phyloP scores from a whole-genome alignment of 1,284 basidiomycete genomes.

The Ustilago hordei region DNA sequence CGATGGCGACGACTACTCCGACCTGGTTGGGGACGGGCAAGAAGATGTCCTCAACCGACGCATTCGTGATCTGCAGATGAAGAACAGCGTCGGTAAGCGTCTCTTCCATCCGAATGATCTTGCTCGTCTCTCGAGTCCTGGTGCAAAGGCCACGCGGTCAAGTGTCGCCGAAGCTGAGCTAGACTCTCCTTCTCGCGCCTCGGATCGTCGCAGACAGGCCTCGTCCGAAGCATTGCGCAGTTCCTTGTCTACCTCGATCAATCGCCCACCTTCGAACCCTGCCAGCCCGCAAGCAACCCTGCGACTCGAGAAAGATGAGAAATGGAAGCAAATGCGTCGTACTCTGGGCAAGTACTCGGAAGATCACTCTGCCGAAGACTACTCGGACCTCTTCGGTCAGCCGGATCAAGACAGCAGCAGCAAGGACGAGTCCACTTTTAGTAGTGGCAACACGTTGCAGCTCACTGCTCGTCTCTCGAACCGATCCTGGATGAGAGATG shows the following conservation, averaged over 20 bases:
- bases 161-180: not conserved
- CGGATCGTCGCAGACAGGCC: conserved; percentile 32
- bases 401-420: conserved; percentile 21
- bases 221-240: conserved; percentile 42
- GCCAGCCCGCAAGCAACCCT: conserved; percentile 39
- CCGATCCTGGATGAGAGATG: conserved; percentile 58
- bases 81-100: conserved; percentile 53
- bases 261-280: conserved; percentile 31
- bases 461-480: conserved; percentile 59
- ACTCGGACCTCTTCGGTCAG: conserved; percentile 59
- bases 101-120: conserved; percentile 62
- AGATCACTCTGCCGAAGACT: conserved; percentile 54
- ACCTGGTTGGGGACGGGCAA: conserved; percentile 55
- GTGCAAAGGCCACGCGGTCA: conserved; percentile 2
- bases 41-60: conserved; percentile 49
- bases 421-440: conserved; percentile 31
- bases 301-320: conserved; percentile 45
- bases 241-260: conserved; percentile 25
- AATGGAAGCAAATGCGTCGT: conserved; percentile 55
- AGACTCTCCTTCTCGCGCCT: conserved; percentile 18
- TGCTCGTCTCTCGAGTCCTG: conserved; percentile 24
- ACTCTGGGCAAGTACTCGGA: conserved; percentile 59
- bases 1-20: conserved; percentile 73
- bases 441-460: conserved; percentile 47
- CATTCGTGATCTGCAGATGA: conserved; percentile 53